These are phyloP conservation scores for Vigna trinervia DNA, from an alignment of 306 rosid genomes.

Conservation along the genomic window DNA sequence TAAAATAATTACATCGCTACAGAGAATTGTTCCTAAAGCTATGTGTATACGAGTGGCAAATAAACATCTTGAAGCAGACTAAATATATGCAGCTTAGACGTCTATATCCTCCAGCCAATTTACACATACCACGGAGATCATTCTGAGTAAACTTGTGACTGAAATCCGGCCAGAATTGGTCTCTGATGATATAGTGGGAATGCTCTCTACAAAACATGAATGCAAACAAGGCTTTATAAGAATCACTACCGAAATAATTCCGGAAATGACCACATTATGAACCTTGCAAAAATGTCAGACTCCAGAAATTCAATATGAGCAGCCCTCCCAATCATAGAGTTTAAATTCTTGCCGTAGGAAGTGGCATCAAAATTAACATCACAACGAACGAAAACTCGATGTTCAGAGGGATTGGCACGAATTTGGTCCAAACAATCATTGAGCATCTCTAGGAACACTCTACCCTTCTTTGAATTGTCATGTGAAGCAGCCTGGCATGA, in stretches of 20 bases:
- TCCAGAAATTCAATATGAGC: conserved; percentile 95
- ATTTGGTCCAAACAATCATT: conserved; percentile 90
- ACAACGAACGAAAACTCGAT: conserved; percentile 81
- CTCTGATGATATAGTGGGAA: not conserved
- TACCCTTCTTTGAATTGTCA: conserved; percentile 76
- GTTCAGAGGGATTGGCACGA: conserved; percentile 61
- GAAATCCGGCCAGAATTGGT: conserved; percentile 19
- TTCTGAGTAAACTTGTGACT: not conserved
- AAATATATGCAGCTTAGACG: conserved; percentile 25
- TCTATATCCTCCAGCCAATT: conserved; percentile 9
- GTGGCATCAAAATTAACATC: conserved; percentile 89
- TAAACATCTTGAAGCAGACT: conserved; percentile 24
- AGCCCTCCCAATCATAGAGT: conserved; percentile 84
- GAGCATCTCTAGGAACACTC: conserved; percentile 81
- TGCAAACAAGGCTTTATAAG: conserved; percentile 12
- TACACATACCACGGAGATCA: conserved; percentile 12
- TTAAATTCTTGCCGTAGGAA: conserved; percentile 86
- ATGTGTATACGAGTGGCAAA: conserved; percentile 27
- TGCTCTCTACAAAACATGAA: conserved; percentile 15
- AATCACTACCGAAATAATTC: conserved; percentile 65
- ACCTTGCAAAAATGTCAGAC: conserved; percentile 77
- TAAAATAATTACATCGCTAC: conserved; percentile 49
- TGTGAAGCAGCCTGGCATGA: conserved; percentile 81
- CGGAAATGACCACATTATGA: conserved; percentile 94
- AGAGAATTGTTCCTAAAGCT: conserved; percentile 17